Percentiles rank a stretch among this genome's conserved stretches.
Conservation (phyloP, 208 protist species). For the Vickermania spadyakhi region DNA sequence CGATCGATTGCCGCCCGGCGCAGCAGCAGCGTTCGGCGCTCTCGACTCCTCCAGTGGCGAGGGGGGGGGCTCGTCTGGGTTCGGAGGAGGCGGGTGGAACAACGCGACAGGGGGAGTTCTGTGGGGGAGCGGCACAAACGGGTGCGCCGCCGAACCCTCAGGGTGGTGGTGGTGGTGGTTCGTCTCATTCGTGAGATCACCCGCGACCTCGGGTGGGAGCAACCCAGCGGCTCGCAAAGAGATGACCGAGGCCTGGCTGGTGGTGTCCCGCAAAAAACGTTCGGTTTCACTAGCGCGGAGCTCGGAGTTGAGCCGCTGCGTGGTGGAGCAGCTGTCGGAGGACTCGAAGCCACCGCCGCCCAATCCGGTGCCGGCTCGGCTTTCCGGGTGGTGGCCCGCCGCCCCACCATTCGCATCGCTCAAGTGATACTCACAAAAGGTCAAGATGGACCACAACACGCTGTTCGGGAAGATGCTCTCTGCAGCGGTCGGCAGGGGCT, state of each 20-base stretch:
- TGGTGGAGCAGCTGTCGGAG: background rate
- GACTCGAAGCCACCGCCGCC: background rate
- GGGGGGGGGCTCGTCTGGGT: too few species aligned
- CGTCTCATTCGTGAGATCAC: conserved; percentile 16
- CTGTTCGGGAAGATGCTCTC: conserved; percentile 41
- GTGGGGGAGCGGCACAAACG: background rate
- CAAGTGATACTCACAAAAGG: conserved; percentile 72
- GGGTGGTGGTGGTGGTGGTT: background rate
- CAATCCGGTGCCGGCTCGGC: background rate
- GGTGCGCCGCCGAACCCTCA: background rate
- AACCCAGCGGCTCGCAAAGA: conserved; percentile 40
- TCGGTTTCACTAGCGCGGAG: conserved; percentile 44
- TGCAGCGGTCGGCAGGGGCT: too few species aligned
- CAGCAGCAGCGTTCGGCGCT: background rate
- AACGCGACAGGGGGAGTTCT: background rate
- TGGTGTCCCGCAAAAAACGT: conserved; percentile 52
- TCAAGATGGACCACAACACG: conserved; percentile 35
- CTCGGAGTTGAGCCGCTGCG: background rate
- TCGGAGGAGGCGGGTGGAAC: background rate
- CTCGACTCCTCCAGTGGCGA: background rate
- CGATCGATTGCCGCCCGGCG: conserved; percentile 10
- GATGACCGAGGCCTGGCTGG: conserved; percentile 33
- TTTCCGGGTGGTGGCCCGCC: conserved; percentile 11
- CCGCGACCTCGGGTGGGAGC: conserved; percentile 10
- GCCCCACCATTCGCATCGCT: too few species aligned